Conservation (phyloP, 331 rosid genomes). For the Quercus lobata region DNA sequence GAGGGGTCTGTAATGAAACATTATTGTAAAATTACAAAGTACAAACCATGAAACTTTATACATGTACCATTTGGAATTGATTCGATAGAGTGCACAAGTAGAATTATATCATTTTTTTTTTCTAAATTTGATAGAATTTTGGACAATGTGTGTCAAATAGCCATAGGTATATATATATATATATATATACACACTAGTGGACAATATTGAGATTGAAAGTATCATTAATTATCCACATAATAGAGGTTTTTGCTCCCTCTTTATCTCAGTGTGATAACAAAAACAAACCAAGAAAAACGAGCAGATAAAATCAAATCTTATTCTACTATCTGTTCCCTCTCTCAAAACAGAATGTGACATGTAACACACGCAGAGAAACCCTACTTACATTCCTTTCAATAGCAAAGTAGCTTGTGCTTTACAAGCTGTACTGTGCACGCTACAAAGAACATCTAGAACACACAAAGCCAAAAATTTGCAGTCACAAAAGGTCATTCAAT, state of each 20-base stretch:
- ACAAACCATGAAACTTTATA: neutral
- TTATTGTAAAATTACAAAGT: no score
- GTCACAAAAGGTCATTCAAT: constrained; percentile 29
- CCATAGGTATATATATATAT: neutral
- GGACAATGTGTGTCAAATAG: constrained; percentile 1
- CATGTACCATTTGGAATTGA: neutral
- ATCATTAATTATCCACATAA: constrained; percentile 28
- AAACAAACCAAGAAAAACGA: neutral
- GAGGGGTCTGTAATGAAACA: no score
- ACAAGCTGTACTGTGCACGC: constrained; percentile 4
- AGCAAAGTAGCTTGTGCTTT: neutral
- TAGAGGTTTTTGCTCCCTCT: neutral
- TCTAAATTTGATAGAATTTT: constrained; percentile 2
- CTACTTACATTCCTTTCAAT: constrained; percentile 11
- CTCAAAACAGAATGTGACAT: constrained; percentile 24
- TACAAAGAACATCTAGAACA: constrained; percentile 7
- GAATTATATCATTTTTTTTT: neutral
- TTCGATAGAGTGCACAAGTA: neutral
- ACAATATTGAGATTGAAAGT: constrained; percentile 23
- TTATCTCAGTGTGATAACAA: neutral
- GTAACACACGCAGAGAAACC: constrained; percentile 7
- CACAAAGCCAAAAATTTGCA: constrained; percentile 10
- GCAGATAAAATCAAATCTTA: constrained; percentile 11
- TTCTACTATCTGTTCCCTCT: constrained; percentile 18
- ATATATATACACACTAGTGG: constrained; percentile 5